Evolutionary conservation across 2,329 filamentous ascomycete genomes (phyloP).

Genomic region (Alternaria alternata): DNA sequence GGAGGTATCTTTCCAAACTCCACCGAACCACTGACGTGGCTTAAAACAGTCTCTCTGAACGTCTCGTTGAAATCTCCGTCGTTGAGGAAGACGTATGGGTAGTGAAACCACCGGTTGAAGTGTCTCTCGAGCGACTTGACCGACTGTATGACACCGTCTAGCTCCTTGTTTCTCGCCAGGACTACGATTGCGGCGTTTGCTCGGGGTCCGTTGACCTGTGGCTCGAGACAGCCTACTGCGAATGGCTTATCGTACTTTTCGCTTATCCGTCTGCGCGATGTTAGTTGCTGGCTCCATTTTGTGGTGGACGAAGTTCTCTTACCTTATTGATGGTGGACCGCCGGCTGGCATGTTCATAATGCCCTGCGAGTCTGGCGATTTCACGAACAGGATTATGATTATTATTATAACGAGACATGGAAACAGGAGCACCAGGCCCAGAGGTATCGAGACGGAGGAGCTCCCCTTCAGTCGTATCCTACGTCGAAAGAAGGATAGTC

Average conservation of each 20-base stretch:
- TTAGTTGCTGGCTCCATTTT: conserved; percentile 20
- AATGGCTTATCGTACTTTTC: conserved; percentile 98
- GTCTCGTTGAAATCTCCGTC: conserved; percentile 95
- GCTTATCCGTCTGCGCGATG: conserved; percentile 79
- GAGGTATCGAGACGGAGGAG: conserved; percentile 88
- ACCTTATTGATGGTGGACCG: conserved; percentile 89
- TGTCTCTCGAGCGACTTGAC: conserved; percentile 98
- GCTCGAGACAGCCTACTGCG: conserved; percentile 83
- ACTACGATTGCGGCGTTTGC: conserved; percentile 97
- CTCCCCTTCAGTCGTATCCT: conserved; percentile 90
- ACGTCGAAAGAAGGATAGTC: conserved; percentile 82
- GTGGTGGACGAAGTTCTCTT: conserved; percentile 30
- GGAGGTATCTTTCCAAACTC: conserved; percentile 94
- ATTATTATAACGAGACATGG: conserved; percentile 89
- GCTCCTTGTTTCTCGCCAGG: conserved; percentile 91
- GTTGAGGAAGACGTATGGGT: conserved; percentile 98
- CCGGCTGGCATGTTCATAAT: conserved; percentile 88
- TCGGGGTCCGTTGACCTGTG: conserved; percentile 77
- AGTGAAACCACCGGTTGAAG: conserved; percentile 99
- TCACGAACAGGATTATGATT: conserved; percentile 87
- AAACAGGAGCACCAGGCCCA: conserved; percentile 92
- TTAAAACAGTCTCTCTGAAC: conserved; percentile 86
- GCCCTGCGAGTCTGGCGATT: conserved; percentile 83
- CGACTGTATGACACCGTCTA: conserved; percentile 95
- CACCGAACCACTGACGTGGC: conserved; percentile 86